Evolutionary conservation across 495 filamentous ascomycete genomes (phyloP).

Genomic region (Aspergillus baeticus): DNA sequence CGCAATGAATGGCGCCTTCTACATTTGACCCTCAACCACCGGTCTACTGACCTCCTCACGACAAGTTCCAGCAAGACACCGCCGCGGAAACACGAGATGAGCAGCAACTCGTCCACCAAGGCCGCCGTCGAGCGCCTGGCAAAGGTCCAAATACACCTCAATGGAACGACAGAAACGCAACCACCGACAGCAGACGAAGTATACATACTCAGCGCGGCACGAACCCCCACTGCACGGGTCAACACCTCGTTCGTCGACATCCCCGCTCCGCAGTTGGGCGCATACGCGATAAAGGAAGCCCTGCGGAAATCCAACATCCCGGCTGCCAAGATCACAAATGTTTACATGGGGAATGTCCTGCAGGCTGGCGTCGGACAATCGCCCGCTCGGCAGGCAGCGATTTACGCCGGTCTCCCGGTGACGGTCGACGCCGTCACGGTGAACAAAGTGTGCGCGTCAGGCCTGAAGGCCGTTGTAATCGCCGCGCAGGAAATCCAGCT

Average conservation of each 20-base stretch:
- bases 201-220: constrained; percentile 87
- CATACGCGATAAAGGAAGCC: no score
- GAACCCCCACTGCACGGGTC: constrained; percentile 89
- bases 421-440: constrained; percentile 83
- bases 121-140: no score
- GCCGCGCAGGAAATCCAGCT: constrained; percentile 94
- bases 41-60: no score
- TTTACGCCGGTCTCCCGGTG: constrained; percentile 77
- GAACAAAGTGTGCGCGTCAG: constrained; percentile 97
- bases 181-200: constrained; percentile 60
- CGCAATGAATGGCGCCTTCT: no score
- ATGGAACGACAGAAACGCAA: no score
- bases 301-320: constrained; percentile 80
- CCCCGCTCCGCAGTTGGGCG: constrained; percentile 76
- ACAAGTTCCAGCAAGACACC: no score
- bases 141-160: no score
- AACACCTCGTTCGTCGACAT: constrained; percentile 84
- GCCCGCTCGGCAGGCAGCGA: constrained; percentile 87
- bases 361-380: constrained; percentile 81
- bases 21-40: no score
- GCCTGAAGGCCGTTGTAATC: constrained; percentile 84
- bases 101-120: no score
- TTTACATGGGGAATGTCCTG: constrained; percentile 98
- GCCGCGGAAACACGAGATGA: no score
- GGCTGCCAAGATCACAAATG: constrained; percentile 72